phyloP scores from a whole-genome alignment of 352 stramenopile species.

The Globisporangium canariense region DNA sequence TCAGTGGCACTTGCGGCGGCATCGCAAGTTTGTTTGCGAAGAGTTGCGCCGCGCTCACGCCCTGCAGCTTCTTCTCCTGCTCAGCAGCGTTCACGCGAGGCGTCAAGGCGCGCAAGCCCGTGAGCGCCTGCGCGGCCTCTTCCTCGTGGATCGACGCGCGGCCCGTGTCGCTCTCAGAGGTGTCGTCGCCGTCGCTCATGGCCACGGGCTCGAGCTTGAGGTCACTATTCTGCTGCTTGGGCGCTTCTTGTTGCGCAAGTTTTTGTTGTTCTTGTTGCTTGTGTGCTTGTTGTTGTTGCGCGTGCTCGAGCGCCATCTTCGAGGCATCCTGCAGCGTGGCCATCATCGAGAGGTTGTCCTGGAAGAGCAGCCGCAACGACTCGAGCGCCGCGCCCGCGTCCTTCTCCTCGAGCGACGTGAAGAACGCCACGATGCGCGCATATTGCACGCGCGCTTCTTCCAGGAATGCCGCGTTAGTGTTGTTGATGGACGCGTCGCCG shows the following conservation, averaged over 20 bases:
- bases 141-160: slow-evolving; percentile 49
- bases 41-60: slow-evolving; percentile 10
- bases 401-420: slow-evolving; percentile 32
- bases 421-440: slow-evolving; percentile 31
- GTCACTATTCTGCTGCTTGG: background rate
- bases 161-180: slow-evolving; percentile 4
- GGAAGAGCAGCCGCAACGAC: slow-evolving; percentile 39
- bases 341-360: slow-evolving; percentile 32
- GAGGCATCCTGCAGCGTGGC: slow-evolving; percentile 46
- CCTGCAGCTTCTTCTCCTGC: slow-evolving; percentile 18
- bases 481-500: slow-evolving; percentile 21
- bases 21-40: slow-evolving; percentile 9
- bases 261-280: slow-evolving; percentile 1
- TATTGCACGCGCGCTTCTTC: slow-evolving; percentile 49
- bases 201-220: slow-evolving; percentile 13
- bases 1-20: background rate
- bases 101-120: slow-evolving; percentile 43
- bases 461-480: slow-evolving; percentile 47
- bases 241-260: background rate
- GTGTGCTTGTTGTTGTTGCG: slow-evolving; percentile 3
- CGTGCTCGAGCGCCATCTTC: slow-evolving; percentile 16
- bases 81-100: slow-evolving; percentile 12
- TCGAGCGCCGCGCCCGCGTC: slow-evolving; percentile 34
- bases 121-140: slow-evolving; percentile 69
- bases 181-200: slow-evolving; percentile 15